Evolutionary conservation across 78 protist genomes (phyloP), one percentile per base, ranked within the genome.

Genomic region (Chrysochromulina parva): DNA sequence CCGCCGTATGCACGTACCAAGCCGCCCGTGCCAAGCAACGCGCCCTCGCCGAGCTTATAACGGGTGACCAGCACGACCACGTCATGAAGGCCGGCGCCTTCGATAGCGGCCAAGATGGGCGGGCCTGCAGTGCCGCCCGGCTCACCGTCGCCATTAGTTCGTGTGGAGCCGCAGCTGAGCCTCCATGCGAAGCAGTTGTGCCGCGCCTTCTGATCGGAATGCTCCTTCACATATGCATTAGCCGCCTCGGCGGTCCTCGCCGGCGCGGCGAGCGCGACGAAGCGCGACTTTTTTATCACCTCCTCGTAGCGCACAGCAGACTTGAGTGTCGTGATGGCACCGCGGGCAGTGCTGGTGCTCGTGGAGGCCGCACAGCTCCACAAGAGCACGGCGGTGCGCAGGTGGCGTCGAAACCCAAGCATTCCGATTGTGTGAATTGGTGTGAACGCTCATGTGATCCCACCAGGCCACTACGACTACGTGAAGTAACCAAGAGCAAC

Each of bases 101-200:
- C 82, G 55, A 74, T 74, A n/a, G 82, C 82, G 2, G 82, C 82
- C 13, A 19, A 2, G 53, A 74, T 74, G 57, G 82, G 82, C 55
- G 82, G 82, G 14, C 82, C 82, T 9, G 82, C 82, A 3, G 82
- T 74, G 82, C 82, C 82, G 24, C 82, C 82, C 54, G 82, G 82
- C 57, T 74, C 82, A 2, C 82, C 82, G 82, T 74, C 82, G 57
- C 17, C 17, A 13, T 74, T 74, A 13, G 82, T 19, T 1, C 82
- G 82, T 3, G 16, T 38, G 24, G 54, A 10, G 82, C 82, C 82
- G 82, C 22, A 53, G 26, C 26, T 1, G 3, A 74, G 82, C 57
- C 26, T 48, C 38, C 4, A 74, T 11, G 82, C 82, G 24, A 74
- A 74, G 82, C 58, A 28, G 57, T 74, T 74, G 55, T 74, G 82